phyloP scores from a whole-genome alignment of 768 basidiomycete genomes.

The Austroboletus eburneus region DNA sequence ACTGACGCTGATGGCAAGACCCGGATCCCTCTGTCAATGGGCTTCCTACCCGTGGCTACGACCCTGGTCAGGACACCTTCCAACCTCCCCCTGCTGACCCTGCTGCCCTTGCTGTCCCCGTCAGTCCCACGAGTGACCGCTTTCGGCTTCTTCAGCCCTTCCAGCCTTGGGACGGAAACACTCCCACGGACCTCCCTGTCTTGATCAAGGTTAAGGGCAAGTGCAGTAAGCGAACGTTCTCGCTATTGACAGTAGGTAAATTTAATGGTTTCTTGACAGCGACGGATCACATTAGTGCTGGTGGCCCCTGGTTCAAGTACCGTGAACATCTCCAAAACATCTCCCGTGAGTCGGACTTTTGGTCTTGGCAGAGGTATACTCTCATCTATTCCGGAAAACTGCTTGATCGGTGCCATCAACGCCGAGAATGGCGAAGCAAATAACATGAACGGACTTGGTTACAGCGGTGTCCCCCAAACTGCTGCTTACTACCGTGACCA shows the following conservation, averaged over 20 bases:
- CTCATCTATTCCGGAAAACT: constrained; percentile 82
- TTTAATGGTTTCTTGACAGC: constrained; percentile 35
- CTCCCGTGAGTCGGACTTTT: constrained; percentile 70
- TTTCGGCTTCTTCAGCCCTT: too few species aligned
- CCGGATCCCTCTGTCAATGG: constrained; percentile 84
- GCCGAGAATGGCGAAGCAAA: constrained; percentile 93
- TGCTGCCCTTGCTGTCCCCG: constrained; percentile 77
- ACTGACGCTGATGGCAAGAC: constrained; percentile 88
- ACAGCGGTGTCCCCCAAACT: constrained; percentile 77
- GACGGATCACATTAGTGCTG: constrained; percentile 94
- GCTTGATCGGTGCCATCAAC: constrained; percentile 97
- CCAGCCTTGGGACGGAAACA: too few species aligned
- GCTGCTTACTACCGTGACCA: constrained; percentile 86
- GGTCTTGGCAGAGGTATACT: too few species aligned
- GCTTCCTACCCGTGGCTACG: constrained; percentile 93
- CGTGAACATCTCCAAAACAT: constrained; percentile 99
- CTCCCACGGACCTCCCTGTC: too few species aligned
- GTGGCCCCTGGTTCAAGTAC: constrained; percentile 99
- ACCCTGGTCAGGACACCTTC: constrained; percentile 96
- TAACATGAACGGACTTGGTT: constrained; percentile 89
- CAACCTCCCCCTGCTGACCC: constrained; percentile 89
- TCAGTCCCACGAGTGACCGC: constrained; percentile 82
- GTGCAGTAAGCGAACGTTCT: constrained; percentile 64
- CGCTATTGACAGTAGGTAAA: background rate
- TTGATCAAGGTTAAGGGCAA: too few species aligned